Evolutionary conservation across 768 basidiomycete species (phyloP), one percentile per base, ranked within the genome.

Genomic region (Russula sp.): DNA sequence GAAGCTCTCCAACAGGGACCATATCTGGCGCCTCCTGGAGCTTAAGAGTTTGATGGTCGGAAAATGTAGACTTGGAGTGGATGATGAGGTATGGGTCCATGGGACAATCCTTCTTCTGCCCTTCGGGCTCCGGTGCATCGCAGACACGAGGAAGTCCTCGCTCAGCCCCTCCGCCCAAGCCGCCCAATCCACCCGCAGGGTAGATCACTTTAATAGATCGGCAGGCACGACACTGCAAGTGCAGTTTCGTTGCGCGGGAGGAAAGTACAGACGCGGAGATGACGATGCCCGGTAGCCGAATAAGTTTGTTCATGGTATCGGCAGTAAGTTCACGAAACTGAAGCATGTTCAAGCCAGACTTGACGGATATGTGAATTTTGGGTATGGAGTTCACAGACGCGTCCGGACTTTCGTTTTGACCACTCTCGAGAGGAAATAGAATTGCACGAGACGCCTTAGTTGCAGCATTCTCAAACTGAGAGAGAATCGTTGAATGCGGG

Each of bases 21-120:
- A 98, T 97, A 74, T 99, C 97, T 0, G 97, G 97, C 20, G 96
- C 95, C 75, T 99, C 97, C 75, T 99, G 97, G 14, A 99, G 83
- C 74, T 99, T 99, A 70, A 99, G 81, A 13, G 85, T 90, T 76
- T 99, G 97, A 69, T 97, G 94, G 73, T 99, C 97, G 9, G 94
- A 89, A 72, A 98, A 99, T 7, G 84, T 81, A 36, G 93, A 98
- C 76, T 93, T 92, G 42, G 93, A 89, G 75, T 99, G 97, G 18
- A 98, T 80, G 72, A 99, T 95, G 58, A 94, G 81, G 76, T 95
- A 99, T 1, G 97, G 97, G 73, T 98, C 97, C 59, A 98, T 75
- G 0, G 94, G 94, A 72, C 97, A 99, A 68, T 95, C 90, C 70
- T 98, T 97, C 74, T 89, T 84, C 75, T 92, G 88, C n/a, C 89